Evolutionary conservation across 192 early-diverging fungal genomes (phyloP).

Genomic region (Paraglomus brasilianum): DNA sequence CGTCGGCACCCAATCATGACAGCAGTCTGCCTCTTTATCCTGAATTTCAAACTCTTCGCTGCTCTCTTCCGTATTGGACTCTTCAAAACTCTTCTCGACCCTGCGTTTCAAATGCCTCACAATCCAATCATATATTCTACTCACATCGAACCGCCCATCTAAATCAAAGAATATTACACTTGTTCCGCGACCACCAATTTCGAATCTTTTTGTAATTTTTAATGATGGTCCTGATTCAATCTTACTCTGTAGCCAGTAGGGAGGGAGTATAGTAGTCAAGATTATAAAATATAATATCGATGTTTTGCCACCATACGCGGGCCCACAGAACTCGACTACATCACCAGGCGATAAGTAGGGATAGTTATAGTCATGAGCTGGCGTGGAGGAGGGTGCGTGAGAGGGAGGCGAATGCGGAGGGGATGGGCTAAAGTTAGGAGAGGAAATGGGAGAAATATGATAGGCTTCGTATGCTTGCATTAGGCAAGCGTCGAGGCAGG

Average conservation of each 20-base stretch:
- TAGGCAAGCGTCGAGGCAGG: too few relatives aligned
- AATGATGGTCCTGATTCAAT: neutral
- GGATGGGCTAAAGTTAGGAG: too few relatives aligned
- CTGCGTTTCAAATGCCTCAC: slow-evolving; percentile 5
- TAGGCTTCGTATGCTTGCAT: too few relatives aligned
- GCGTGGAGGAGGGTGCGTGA: too few relatives aligned
- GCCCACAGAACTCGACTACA: slow-evolving; percentile 30
- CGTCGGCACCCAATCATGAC: slow-evolving; percentile 14
- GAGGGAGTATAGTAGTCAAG: slow-evolving; percentile 23
- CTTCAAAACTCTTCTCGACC: neutral
- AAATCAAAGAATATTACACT: slow-evolving; percentile 28
- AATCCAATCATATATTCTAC: slow-evolving; percentile 18
- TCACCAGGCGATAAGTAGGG: slow-evolving; percentile 4
- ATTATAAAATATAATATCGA: slow-evolving; percentile 17
- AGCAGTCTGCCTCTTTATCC: neutral
- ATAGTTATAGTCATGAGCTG: neutral
- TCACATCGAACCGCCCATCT: slow-evolving; percentile 21
- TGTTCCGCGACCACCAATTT: slow-evolving; percentile 17
- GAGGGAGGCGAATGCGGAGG: too few relatives aligned
- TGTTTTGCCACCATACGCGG: slow-evolving; percentile 24
- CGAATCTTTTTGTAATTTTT: neutral
- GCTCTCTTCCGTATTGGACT: neutral
- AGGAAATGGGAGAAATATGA: too few relatives aligned
- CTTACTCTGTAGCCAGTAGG: slow-evolving; percentile 1
- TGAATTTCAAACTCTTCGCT: neutral